Conservation (phyloP, 768 basidiomycete species). For the Lactifluus piperatus region DNA sequence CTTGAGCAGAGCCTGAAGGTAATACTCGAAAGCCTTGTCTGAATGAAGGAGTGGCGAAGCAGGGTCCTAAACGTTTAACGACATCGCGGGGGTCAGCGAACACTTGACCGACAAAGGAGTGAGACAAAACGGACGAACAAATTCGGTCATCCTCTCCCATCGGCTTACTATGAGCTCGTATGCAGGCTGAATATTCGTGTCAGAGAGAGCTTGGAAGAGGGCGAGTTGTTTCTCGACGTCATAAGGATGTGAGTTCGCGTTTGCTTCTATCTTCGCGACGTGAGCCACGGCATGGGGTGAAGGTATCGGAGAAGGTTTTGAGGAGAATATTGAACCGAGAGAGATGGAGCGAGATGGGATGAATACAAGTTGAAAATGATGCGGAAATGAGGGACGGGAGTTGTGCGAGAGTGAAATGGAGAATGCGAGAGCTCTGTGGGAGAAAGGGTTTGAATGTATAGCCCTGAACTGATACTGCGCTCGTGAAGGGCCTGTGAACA, state of each 20-base stretch:
- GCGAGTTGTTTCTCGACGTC: constrained; percentile 63
- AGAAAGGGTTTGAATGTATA: constrained; percentile 15
- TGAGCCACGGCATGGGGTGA: constrained; percentile 59
- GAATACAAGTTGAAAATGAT: neutral
- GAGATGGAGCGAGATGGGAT: constrained; percentile 9
- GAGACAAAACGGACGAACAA: constrained; percentile 41
- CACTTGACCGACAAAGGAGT: neutral
- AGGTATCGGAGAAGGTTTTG: constrained; percentile 27
- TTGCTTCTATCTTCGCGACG: constrained; percentile 67
- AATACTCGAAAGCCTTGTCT: constrained; percentile 66
- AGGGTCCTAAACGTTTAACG: constrained; percentile 41
- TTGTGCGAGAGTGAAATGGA: constrained; percentile 15
- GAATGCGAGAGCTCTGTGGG: constrained; percentile 22
- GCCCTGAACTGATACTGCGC: neutral
- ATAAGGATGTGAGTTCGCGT: constrained; percentile 64
- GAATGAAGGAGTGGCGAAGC: constrained; percentile 62
- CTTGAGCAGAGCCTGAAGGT: constrained; percentile 58
- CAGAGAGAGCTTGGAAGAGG: constrained; percentile 56
- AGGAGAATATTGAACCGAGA: constrained; percentile 8
- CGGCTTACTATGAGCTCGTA: constrained; percentile 66
- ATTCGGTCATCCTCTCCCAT: constrained; percentile 81
- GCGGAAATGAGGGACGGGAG: constrained; percentile 2
- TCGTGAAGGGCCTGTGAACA: neutral
- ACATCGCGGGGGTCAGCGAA: constrained; percentile 10
- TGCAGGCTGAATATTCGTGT: constrained; percentile 56